Base-by-base conservation (phyloP, 202 grass and related monocot genomes). In the Zizania palustris region DNA sequence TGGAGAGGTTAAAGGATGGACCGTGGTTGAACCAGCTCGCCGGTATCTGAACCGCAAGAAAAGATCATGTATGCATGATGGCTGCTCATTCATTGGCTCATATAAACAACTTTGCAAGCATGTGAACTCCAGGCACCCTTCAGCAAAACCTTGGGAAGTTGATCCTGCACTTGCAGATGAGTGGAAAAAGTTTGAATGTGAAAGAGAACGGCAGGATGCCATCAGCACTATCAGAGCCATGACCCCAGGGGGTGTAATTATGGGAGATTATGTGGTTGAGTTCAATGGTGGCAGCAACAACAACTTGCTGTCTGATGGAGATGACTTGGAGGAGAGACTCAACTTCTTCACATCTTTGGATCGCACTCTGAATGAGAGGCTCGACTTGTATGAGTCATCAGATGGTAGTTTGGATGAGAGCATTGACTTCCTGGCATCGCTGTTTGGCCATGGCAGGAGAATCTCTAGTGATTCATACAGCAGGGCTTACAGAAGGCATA, bases 251-350 rank as follows among this genome's bases (percentile, higher is more conserved):
- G 71, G 87, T 35, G 80, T 93, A 7, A 89, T 93, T 83, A 84
- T 90, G 74, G 90, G 90, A 38, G 90, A 93, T 77, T 93, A 93
- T 87, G 90, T 93, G 33, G 78, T 93, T 82, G 90, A 93, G 74
- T 68, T 93, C 58, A 90, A 90, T 28, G 80, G 84, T 72, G 84
- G 83, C 36, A 42, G 69, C 19, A 76, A 51, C 76, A 88, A 70
- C 60, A 56, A 34, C 51, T 60, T 76, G 56, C 73, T 57, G 3
- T 16, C 36, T 19, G 86, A 88, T 53, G 81, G 86, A 46, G 81
- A 76, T 71, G 65, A 88, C 58, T 43, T 80, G 35, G 86, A 84
- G 46, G 81, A 84, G 45, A 84, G 86, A 9, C 81, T 88, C 42
- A 66, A 80, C 80, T 88, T 84, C 76, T 79, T 84, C 57, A 84